phyloP scores from a whole-genome alignment of 2,329 filamentous ascomycete species.

The Alternaria dauci region DNA sequence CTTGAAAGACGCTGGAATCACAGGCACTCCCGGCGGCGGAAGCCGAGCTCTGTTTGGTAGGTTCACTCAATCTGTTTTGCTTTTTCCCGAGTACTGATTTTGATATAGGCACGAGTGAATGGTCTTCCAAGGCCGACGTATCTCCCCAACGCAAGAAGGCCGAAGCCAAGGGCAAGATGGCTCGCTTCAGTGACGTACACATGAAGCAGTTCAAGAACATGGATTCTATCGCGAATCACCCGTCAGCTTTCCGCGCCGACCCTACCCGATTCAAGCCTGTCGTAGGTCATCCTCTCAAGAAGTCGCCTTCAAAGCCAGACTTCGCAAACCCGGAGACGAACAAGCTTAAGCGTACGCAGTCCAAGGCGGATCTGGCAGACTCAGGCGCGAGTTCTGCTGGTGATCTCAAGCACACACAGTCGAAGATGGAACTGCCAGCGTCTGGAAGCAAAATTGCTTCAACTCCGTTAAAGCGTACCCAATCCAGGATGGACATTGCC shows the following conservation, averaged over 20 bases:
- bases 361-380: conserved; percentile 73
- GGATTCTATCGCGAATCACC: conserved; percentile 91
- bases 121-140: conserved; percentile 51
- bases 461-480: conserved; percentile 60
- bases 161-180: conserved; percentile 77
- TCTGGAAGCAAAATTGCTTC: conserved; percentile 54
- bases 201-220: conserved; percentile 94
- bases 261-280: conserved; percentile 62
- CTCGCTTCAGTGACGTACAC: conserved; percentile 85
- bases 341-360: conserved; percentile 61
- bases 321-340: conserved; percentile 51
- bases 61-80: not conserved
- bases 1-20: conserved; percentile 73
- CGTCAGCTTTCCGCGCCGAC: conserved; percentile 76
- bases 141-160: conserved; percentile 73
- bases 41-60: conserved; percentile 49
- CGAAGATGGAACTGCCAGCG: conserved; percentile 72
- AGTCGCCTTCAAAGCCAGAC: conserved; percentile 57
- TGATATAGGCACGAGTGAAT: conserved; percentile 37
- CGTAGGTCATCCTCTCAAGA: conserved; percentile 37
- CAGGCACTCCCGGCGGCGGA: conserved; percentile 56
- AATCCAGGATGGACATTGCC: conserved; percentile 70
- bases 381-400: conserved; percentile 54
- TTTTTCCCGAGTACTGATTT: not conserved
- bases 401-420: conserved; percentile 59